These are phyloP conservation scores for Camellia oleifera DNA, from an alignment of 179 eudicot species.

Conservation along the genomic window DNA sequence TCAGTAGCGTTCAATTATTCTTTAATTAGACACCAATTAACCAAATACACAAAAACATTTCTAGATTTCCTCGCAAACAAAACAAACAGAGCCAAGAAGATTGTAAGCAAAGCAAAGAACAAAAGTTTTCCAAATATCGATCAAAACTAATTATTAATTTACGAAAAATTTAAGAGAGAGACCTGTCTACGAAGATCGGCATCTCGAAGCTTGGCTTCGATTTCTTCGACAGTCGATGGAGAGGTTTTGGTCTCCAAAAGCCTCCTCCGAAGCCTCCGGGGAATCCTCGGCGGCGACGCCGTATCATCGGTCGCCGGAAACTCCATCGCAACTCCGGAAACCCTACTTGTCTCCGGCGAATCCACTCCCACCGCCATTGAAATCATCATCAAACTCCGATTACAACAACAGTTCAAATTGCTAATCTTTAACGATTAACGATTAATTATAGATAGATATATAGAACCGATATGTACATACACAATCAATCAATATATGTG, in stretches of 20 bases:
- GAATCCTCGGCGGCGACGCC: conserved; percentile 38
- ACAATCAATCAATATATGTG: neutral
- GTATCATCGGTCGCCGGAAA: conserved; percentile 53
- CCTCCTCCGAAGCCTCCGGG: conserved; percentile 73
- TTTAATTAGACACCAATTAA: neutral
- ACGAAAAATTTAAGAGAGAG: neutral
- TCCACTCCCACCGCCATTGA: conserved; percentile 35
- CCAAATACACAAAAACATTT: neutral
- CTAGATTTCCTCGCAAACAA: neutral
- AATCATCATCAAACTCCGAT: neutral
- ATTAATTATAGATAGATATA: neutral
- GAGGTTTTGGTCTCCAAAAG: conserved; percentile 52
- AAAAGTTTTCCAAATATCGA: neutral
- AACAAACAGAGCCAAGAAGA: neutral
- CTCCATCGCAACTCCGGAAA: conserved; percentile 58
- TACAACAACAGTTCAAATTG: neutral
- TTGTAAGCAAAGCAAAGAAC: conserved; percentile 7
- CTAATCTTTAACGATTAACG: neutral
- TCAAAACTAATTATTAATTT: neutral
- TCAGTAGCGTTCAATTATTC: neutral
- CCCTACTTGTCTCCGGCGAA: conserved; percentile 34
- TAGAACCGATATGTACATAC: neutral
- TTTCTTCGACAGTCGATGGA: conserved; percentile 71
- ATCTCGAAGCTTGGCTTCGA: conserved; percentile 82
- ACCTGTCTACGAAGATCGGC: conserved; percentile 97